Base-by-base conservation (phyloP, 2,329 filamentous ascomycete genomes). In the Cladorrhinum sp. region DNA sequence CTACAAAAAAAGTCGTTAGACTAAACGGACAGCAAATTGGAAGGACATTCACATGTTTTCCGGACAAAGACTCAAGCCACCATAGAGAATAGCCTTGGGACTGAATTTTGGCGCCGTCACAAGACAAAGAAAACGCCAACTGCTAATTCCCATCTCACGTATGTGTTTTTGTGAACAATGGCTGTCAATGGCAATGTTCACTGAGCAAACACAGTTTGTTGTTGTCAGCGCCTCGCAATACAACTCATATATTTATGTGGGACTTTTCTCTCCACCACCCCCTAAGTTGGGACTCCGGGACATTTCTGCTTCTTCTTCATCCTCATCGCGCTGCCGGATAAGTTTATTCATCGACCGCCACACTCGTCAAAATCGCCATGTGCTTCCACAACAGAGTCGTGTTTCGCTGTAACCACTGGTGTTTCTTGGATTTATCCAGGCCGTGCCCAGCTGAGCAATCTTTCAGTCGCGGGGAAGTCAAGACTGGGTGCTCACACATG, bases 341-440 rank as follows among this genome's bases (percentile, higher is more conserved):
- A 41, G 36, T 41, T 45, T 22, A 45, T 45, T 64, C 9, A 58
- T 57, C 13, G 50, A 16, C 18, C 32, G 32, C 18, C 18, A 45
- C 41, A 45, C 18, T 22, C 41, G 16, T 16, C 13, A 41, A 12
- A 24, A n/a, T n/a, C 10, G 55, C 25, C 6, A 69, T 68, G 67
- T 69, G 67, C 41, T 57, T 54, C 29, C 63, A 68, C 54, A 45
- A 36, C 6, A 56, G 66, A 20, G 29, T 64, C 54, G 27, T 67
- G 32, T 65, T 59, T 24, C 24, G 10, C 16, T 68, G 67, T 58
- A 58, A 57, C 10, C 67, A 69, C 52, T 51, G 27, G n/a, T 41
- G 29, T 4, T 64, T 57, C 38, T 27, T 55, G 3, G 55, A 54
- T 9, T 13, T 62, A 2, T 32, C 56, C 27, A 53, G 50, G 8